Percentiles rank a stretch among this genome's conserved stretches.
Evolutionary conservation across 164 flowering plant genomes (phyloP).

Genomic region (Amborella trichopoda): DNA sequence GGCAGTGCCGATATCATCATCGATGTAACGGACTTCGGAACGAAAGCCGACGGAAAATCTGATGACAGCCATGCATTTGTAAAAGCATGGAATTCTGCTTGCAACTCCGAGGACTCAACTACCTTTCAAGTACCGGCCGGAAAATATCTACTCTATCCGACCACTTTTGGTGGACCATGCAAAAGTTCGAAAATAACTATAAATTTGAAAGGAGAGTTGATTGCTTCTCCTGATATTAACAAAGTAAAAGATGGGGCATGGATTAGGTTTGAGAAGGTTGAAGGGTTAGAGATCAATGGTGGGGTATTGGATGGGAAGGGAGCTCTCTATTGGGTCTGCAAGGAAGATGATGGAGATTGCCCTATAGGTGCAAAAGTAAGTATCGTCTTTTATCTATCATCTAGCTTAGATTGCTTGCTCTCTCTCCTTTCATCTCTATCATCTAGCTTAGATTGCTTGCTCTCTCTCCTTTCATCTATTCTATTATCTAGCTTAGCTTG

Average conservation of each 20-base stretch:
- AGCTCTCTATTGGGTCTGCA: not conserved
- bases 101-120: not conserved
- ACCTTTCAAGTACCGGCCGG: not conserved
- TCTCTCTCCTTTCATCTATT: not conserved
- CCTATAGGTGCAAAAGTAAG: not conserved
- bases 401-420: not conserved
- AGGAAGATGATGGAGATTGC: not conserved
- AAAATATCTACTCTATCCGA: not conserved
- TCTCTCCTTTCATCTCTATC: not conserved
- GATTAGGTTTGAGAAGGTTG: not conserved
- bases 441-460: not conserved
- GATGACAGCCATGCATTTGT: slow-evolving; percentile 1
- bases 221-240: not conserved
- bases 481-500: not conserved
- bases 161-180: not conserved
- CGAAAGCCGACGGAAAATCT: not conserved
- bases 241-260: not conserved
- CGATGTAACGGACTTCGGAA: not conserved
- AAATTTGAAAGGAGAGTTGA: not conserved
- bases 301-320: not conserved
- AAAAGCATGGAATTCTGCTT: not conserved
- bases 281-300: not conserved
- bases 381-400: not conserved
- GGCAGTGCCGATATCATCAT: not conserved
- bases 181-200: not conserved